Percentiles rank a stretch among this genome's conserved stretches.
Conservation (phyloP, 345 rosid genomes). For the Pugionium cornutum region DNA sequence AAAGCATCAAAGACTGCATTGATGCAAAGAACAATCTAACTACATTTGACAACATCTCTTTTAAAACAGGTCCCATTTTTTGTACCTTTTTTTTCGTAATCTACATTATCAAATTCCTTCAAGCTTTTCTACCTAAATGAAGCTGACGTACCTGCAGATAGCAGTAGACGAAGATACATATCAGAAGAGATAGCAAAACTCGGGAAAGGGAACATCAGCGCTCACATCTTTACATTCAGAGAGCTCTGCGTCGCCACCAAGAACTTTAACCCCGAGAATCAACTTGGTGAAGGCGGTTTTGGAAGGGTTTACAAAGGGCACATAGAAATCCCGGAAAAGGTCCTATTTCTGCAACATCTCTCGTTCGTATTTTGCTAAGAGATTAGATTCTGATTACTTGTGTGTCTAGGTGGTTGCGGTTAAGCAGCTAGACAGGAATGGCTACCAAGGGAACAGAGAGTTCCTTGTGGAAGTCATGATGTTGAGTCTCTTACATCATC, state of each 20-base stretch:
- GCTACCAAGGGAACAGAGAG: slow-evolving; percentile 81
- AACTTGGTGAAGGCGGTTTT: slow-evolving; percentile 93
- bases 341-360: slow-evolving; percentile 20
- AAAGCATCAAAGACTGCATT: slow-evolving; percentile 57
- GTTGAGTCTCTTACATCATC: slow-evolving; percentile 68
- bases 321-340: slow-evolving; percentile 50
- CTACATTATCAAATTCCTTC: slow-evolving; percentile 11
- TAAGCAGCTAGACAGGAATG: slow-evolving; percentile 82
- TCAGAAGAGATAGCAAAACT: slow-evolving; percentile 58
- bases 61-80: slow-evolving; percentile 59
- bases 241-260: slow-evolving; percentile 68
- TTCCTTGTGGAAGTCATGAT: slow-evolving; percentile 76
- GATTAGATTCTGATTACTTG: slow-evolving; percentile 20
- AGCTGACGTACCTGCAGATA: slow-evolving; percentile 48
- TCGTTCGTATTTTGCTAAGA: neutral
- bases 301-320: slow-evolving; percentile 88
- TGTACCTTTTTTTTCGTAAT: neutral
- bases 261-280: slow-evolving; percentile 63
- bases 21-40: slow-evolving; percentile 54
- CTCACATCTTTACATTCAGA: slow-evolving; percentile 57
- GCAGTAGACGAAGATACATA: slow-evolving; percentile 71
- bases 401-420: slow-evolving; percentile 60
- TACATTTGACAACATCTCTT: slow-evolving; percentile 72
- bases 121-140: slow-evolving; percentile 13
- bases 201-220: slow-evolving; percentile 69